Evolutionary conservation across 345 rosid genomes (phyloP), one percentile per base, ranked within the genome.

Genomic region (Eucalyptus sp.): DNA sequence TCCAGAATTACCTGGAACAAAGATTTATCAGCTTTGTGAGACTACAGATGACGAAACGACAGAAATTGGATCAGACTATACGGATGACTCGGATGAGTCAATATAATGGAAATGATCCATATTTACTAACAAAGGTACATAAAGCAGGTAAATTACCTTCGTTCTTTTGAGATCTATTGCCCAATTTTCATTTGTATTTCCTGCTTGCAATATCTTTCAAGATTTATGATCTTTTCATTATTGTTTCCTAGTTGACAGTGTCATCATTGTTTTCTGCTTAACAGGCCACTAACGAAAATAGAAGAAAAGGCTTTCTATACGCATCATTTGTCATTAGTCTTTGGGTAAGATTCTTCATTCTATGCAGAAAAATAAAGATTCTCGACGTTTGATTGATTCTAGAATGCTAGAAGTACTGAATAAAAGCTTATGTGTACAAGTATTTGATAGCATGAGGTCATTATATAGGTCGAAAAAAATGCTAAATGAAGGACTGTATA

Each of bases 261-360:
- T 49, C 50, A 16, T 3, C 7, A 7, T 6, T 51, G 2, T 50
- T 50, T 50, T n/a, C 3, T 66, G 22, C 79, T 66, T n/a, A 4
- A 15, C 79, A 31, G 8, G 79, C 11, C 11, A 8, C 2, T 15
- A 31, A 8, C 1, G 12, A 10, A 66, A 66, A 66, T 66, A 66
- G 2, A 66, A 1, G 16, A 50, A 1, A 15, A 96, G 95, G 92
- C 92, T 96, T 66, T n/a, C 10, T 4, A 66, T 31, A 41, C 3
- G 11, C 79, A 66, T 62, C 33, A 13, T 66, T 16, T 15, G 10
- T 4, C 20, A 64, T 64, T 64, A 13, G 10, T 64, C 10, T 64
- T 64, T 8, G 0, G 1, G 5, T 64, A 64, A 14, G 90, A 84
- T 96, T 92, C 94, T 97, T 86, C 99, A 96, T 87, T 94, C 93